Evolutionary conservation across 2,329 filamentous ascomycete genomes (phyloP).

Genomic region (Westerdykella sp.): DNA sequence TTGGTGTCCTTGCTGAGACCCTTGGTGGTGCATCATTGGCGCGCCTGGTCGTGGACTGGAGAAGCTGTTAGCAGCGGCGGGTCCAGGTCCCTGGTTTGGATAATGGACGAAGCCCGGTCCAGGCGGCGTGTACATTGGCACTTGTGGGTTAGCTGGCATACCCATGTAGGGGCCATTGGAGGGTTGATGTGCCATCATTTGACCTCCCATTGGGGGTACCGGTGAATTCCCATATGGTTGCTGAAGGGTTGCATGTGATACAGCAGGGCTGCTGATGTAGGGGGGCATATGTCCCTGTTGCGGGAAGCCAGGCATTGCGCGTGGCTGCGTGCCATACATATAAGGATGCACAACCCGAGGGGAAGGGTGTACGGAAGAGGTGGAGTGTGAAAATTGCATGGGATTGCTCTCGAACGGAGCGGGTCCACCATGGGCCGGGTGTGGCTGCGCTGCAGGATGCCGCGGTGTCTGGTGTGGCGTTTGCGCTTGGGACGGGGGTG

Average conservation of each 20-base stretch:
- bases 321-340: constrained; percentile 62
- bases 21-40: constrained; percentile 91
- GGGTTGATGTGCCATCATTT: constrained; percentile 76
- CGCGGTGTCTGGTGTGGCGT: constrained; percentile 72
- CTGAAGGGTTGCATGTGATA: constrained; percentile 64
- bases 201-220: constrained; percentile 60
- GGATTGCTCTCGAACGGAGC: constrained; percentile 76
- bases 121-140: constrained; percentile 70
- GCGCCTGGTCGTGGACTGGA: constrained; percentile 83
- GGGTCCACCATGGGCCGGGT: constrained; percentile 60
- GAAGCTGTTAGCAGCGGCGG: constrained; percentile 66
- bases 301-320: constrained; percentile 41
- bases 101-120: constrained; percentile 64
- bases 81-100: constrained; percentile 41
- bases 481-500: constrained; percentile 59
- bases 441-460: constrained; percentile 68
- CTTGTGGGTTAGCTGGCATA: constrained; percentile 62
- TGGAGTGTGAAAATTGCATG: constrained; percentile 79
- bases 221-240: constrained; percentile 66
- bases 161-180: constrained; percentile 64
- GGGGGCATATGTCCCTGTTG: constrained; percentile 59
- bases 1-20: constrained; percentile 81
- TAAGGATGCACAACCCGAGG: constrained; percentile 68
- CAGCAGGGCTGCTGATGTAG: constrained; percentile 62
- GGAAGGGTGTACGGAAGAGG: constrained; percentile 73